A percentile compares a stretch with the other conserved stretches of the same genome.
phyloP scores from a whole-genome alignment of 148 eudicot species.

The Rhododendron kiyosumense region DNA sequence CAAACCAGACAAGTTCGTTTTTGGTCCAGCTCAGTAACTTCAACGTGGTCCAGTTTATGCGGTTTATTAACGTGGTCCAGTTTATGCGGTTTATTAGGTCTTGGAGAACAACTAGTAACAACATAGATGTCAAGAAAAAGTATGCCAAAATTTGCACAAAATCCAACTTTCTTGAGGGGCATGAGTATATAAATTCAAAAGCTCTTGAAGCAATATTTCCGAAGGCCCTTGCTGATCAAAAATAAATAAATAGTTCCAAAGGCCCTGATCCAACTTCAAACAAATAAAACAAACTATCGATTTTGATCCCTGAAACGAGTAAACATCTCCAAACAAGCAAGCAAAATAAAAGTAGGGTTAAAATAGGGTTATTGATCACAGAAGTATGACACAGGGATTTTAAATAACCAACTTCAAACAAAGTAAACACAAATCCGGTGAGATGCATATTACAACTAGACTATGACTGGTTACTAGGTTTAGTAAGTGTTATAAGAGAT shows the following conservation, averaged over 20 bases:
- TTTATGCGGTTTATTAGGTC: neutral
- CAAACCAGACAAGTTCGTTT: neutral
- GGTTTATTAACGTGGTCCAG: neutral
- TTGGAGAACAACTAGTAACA: neutral
- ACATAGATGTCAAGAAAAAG: neutral
- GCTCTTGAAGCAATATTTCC: neutral
- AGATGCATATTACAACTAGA: neutral
- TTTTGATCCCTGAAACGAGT: neutral
- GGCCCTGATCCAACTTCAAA: neutral
- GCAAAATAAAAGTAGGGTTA: neutral
- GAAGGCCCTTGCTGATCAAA: conserved; percentile 1
- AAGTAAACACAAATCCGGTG: neutral
- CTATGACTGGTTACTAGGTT: neutral
- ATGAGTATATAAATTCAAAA: neutral
- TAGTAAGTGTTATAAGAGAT: neutral
- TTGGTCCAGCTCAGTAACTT: neutral
- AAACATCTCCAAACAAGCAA: neutral
- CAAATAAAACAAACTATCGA: neutral
- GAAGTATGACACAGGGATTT: neutral
- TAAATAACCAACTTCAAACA: neutral
- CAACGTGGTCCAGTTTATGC: neutral
- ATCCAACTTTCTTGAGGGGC: neutral
- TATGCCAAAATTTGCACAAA: neutral
- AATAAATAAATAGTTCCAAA: neutral
- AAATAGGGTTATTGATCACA: neutral